Evolutionary conservation across 1,284 basidiomycete species (phyloP), one percentile per base, ranked within the genome.

Genomic region (Melanopsichium pennsylvanicum): DNA sequence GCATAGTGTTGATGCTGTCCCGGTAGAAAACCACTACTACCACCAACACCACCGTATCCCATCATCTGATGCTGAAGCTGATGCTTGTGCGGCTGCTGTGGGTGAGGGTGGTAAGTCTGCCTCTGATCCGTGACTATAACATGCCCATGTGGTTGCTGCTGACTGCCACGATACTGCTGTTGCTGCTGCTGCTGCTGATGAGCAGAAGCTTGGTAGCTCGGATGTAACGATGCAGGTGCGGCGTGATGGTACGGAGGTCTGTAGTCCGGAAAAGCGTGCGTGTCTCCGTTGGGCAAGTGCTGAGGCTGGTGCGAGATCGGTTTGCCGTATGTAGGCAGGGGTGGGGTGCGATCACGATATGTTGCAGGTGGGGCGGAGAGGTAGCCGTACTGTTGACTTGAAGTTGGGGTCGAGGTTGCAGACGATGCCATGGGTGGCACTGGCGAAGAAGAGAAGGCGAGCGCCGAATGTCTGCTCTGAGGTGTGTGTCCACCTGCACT

Each of bases 261-360:
- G 31, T 63, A 63, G n/a, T 63, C 60, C 4, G 60, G 48, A 11
- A 35, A 63, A 1, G 18, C 52, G 18, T 36, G 32, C 12, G 29
- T 21, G 4, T 33, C 34, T 16, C 12, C 45, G 2, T 26, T 8
- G 7, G 42, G 19, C 23, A 34, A n/a, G 6, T 54, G 43, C 16
- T 51, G 52, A 6, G 48, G 32, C 25, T 60, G 57, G 4, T 60
- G 57, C 44, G 57, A 22, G 6, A 55, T 8, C 11, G 60, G 40
- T 10, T 42, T 51, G n/a, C 23, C 36, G 23, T 57, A 63, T n/a
- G 60, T 63, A 12, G 60, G 60, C 40, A 63, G 29, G 3, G 54
- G 54, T n/a, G 54, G 60, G 3, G 43, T 39, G n/a, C 54, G 43
- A 27, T 51, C 44, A 3, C 16, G 16, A 31, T 63, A 57, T 4